Base-by-base conservation (phyloP, 768 basidiomycete genomes). In the Auriculariales sp. region DNA sequence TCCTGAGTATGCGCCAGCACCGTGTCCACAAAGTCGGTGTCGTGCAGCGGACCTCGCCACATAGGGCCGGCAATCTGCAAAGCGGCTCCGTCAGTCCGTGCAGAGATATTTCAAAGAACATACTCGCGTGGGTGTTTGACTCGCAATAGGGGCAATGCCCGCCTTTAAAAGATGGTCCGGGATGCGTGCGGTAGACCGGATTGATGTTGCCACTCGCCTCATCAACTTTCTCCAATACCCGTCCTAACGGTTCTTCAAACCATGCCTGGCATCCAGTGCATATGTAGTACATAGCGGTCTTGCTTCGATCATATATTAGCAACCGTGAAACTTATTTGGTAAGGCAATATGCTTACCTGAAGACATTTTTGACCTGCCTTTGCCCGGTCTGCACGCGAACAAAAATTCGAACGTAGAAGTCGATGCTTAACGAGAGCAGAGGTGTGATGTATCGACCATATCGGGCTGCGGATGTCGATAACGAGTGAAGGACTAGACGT, bases 321-420 rank as follows among this genome's bases (percentile, higher is more conserved):
- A 28, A 5, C 22, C 28, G 30, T 10, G 25, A 11, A 1, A n/a
- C n/a, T n/a, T n/a, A n/a, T n/a, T n/a, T n/a, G n/a, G n/a, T n/a
- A 17, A 50, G 22, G 4, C 46, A 52, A 45, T 32, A 15, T 14
- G 71, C 79, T 55, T 59, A 93, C 93, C 79, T 77, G 22, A 83
- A 70, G 3, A 77, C 66, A 53, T 78, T 80, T 65, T 99, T 99
- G 35, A 93, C 92, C 62, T 92, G 81, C 25, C 81, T 63, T 0
- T 91, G 82, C 3, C 79, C 71, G 0, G 81, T 73, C 48, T 76
- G 69, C 3, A 99, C 68, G 9, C 83, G 78, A 14, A 97, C 77
- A 58, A 97, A 99, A 17, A 98, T 59, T 3, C 95, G 83, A 24
- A 95, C 81, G 62, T 99, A 99, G 63, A 98, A 99, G 58, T 99